Base-by-base conservation (phyloP, 805 yeast species). In the Ogataea populi-albae region DNA sequence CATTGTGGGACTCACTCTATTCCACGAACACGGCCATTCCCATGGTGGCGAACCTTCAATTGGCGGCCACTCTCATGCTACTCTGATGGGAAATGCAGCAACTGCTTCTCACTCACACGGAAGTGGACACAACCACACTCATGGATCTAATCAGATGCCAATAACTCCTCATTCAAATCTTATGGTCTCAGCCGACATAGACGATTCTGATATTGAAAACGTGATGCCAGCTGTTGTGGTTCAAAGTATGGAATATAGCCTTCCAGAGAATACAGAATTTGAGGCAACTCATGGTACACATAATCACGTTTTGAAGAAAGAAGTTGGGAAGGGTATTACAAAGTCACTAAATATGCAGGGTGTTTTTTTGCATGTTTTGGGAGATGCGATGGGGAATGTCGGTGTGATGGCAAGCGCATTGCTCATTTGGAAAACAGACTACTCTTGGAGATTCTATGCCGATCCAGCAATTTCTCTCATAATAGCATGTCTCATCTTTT, bases 271-370 rank as follows among this genome's bases (percentile, higher is more conserved):
- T 20, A 23, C 36, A 17, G 48, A 42, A 11, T 41, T 31, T 20
- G 43, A 30, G 21, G 18, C 35, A 17, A 45, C 37, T 17, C 60
- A 55, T 36, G 39, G 38, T 12, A 35, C 38, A 4, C 60, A 55
- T 32, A 50, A 50, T 26, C 60, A 55, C 34, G 49, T 37, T 17
- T 23, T 43, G n/a, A 45, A 52, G 30, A 49, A 35, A 28, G 24
- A 32, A 15, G 9, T 35, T 3, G 35, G 26, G 5, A 40, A 43
- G 27, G 54, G 57, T 34, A 26, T 67, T 41, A 50, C 61, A 21
- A 77, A 74, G 55, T 85, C 96, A n/a, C 68, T 91, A 67, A 91
- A 93, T 62, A 91, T 91, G 97, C 89, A 86, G 52, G 98, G 98
- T 45, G 97, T 91, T 3, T 93, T 86, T 56, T 69, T 91, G 54